Base-by-base conservation (phyloP, 1,284 basidiomycete genomes). In the Grifola frondosa region DNA sequence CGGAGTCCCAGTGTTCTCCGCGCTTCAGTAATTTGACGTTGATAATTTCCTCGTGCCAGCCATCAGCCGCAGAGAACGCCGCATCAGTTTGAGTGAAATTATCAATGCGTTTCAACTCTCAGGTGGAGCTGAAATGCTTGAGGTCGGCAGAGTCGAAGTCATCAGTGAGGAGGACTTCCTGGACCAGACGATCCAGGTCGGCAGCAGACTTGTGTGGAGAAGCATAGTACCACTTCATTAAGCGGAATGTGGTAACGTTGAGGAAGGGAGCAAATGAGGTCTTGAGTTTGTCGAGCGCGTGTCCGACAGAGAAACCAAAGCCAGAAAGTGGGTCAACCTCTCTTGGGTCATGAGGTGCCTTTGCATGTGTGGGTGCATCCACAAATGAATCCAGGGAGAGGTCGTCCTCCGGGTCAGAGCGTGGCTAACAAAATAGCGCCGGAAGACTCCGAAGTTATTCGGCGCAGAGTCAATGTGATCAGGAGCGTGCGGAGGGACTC, bases 21-120 rank as follows among this genome's bases (percentile, higher is more conserved):
- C 52, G 44, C 16, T 45, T 41, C 4, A 60, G 59, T 4, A 64
- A 37, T 2, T 31, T 50, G 13, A 66, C 44, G 15, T 34, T 10
- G 58, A 56, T 56, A 1, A 42, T 49, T 1, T 44, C 40, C 29
- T 56, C 42, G 6, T 33, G 42, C 62, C 61, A 63, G 9, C 54
- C 58, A 30, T 60, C 48, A 3, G 32, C 37, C 8, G 21, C 22
- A 10, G 37, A 40, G n/a, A 39, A 39, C 13, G 6, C 21, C 6
- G 30, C 15, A 16, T 2, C 22, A 19, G 6, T n/a, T n/a, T n/a
- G n/a, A n/a, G n/a, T n/a, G n/a, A n/a, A 22, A 15, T 41, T 24
- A 24, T 48, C 46, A 3, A 48, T 29, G 6, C 33, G 12, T n/a
- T 33, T 8, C 5, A 25, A 17, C 12, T 50, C 44, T 3, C 39